phyloP scores from a whole-genome alignment of 164 flowering plant genomes.

The Cinnamomum micranthum region DNA sequence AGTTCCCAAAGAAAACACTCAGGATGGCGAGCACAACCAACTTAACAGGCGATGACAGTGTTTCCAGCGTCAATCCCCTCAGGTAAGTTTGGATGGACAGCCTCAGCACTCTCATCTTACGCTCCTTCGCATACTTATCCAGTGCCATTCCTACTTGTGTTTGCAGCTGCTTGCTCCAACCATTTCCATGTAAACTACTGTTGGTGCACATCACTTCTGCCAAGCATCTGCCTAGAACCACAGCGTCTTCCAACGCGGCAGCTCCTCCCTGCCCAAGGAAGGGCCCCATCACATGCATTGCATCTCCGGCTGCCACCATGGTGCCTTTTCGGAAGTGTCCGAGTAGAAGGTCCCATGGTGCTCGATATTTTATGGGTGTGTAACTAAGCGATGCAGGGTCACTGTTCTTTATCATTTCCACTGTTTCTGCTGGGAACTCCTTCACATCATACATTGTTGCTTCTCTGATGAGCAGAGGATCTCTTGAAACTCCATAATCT shows the following conservation, averaged over 20 bases:
- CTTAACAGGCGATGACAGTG: slow-evolving; percentile 9
- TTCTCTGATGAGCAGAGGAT: slow-evolving; percentile 18
- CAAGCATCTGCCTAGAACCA: slow-evolving; percentile 34
- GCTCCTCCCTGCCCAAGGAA: slow-evolving; percentile 40
- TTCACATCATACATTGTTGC: slow-evolving; percentile 9
- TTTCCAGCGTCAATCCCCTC: slow-evolving; percentile 9
- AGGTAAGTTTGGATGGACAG: slow-evolving; percentile 24
- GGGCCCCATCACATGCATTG: slow-evolving; percentile 45
- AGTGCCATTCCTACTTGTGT: slow-evolving; percentile 19
- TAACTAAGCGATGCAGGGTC: slow-evolving; percentile 17
- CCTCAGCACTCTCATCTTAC: slow-evolving; percentile 24
- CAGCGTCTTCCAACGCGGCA: slow-evolving; percentile 35
- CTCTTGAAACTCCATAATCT: slow-evolving; percentile 22
- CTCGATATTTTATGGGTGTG: slow-evolving; percentile 20
- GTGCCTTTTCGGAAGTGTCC: slow-evolving; percentile 25
- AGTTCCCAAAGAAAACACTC: slow-evolving; percentile 14
- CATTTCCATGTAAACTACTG: neutral
- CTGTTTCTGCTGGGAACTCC: slow-evolving; percentile 24
- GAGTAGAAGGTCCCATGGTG: slow-evolving; percentile 27
- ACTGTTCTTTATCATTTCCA: slow-evolving; percentile 20
- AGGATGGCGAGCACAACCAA: slow-evolving; percentile 10
- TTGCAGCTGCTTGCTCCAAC: neutral
- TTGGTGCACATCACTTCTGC: slow-evolving; percentile 4
- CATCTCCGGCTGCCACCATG: slow-evolving; percentile 35
- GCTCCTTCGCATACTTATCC: slow-evolving; percentile 23